Base-by-base conservation (phyloP, 2,329 filamentous ascomycete genomes). In the Byssoonygena ceratinophila region DNA sequence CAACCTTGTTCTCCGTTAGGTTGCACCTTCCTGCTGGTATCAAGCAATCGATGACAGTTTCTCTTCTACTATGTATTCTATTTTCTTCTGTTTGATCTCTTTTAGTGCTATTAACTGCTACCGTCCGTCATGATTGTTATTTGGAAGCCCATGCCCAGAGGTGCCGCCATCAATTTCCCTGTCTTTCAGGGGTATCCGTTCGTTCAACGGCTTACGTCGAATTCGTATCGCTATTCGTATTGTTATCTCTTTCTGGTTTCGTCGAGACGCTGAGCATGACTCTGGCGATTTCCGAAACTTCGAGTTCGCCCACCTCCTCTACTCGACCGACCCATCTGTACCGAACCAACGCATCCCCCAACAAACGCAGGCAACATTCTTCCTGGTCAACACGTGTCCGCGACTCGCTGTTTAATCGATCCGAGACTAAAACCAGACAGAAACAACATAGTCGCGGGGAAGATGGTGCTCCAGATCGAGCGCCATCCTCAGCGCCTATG, bases 331-430 rank as follows among this genome's bases (percentile, higher is more conserved):
- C 46, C 6, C n/a, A n/a, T n/a, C n/a, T n/a, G n/a, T n/a, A n/a
- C n/a, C n/a, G n/a, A n/a, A n/a, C n/a, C n/a, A n/a, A n/a, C n/a
- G n/a, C n/a, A n/a, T n/a, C n/a, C 9, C 40, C 20, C 16, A 52
- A 37, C 18, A 47, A 44, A 14, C 23, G 29, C 14, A 29, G 36
- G 23, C 53, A 52, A 31, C 54, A 54, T 45, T 57, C 54, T 32
- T 59, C 55, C 48, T 58, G 50, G 55, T 52, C 57, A 32, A 39
- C 39, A 29, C 55, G 57, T 48, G 39, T 55, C 4, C 20, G 46
- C 2, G 40, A 36, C n/a, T 57, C 57, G 9, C 36, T 54, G 11
- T 46, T 55, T 29, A 32, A 23, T 29, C 32, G 31, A 18, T 32
- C 37, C n/a, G 46, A 37, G 34, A 27, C 40, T 11, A 56, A 27